These are phyloP conservation scores for Podospora anserina DNA, from an alignment of 495 filamentous ascomycete species.

Conservation along the genomic window DNA sequence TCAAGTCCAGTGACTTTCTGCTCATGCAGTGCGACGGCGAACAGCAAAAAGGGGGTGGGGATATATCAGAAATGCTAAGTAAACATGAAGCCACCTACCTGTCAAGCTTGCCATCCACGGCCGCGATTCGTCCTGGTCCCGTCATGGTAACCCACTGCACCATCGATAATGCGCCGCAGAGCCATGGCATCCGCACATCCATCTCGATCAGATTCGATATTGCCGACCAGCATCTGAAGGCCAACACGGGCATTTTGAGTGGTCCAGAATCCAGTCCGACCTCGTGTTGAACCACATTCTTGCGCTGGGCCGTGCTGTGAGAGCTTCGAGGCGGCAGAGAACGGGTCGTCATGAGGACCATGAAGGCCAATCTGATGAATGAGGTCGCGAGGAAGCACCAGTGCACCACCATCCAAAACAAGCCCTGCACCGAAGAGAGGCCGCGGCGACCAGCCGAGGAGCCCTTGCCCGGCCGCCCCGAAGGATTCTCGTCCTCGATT, in stretches of 20 bases:
- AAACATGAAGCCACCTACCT: conserved; percentile 63
- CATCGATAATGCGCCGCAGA: conserved; percentile 66
- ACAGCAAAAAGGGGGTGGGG: conserved; percentile 11
- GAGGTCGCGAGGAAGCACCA: conserved; percentile 63
- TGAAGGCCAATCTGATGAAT: conserved; percentile 60
- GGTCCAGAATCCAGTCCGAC: conserved; percentile 24
- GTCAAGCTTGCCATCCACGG: conserved; percentile 74
- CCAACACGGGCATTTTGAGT: conserved; percentile 64
- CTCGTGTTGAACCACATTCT: conserved; percentile 21
- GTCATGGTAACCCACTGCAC: conserved; percentile 65
- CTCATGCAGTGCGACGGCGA: conserved; percentile 41
- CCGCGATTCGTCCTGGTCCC: conserved; percentile 71
- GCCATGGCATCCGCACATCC: conserved; percentile 80
- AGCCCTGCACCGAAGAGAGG: conserved; percentile 36
- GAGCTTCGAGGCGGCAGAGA: conserved; percentile 48
- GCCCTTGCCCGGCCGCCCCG: conserved; percentile 14
- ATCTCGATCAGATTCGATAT: conserved; percentile 66
- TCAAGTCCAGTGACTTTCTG: conserved; percentile 40
- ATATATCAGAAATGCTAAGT: conserved; percentile 10
- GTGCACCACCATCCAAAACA: conserved; percentile 71
- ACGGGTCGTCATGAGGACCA: conserved; percentile 47
- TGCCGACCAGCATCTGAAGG: conserved; percentile 71
- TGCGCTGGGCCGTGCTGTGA: conserved; percentile 17
- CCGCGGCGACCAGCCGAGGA: conserved; percentile 12
- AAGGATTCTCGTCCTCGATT: conserved; percentile 12